These are phyloP conservation scores for Mycosarcoma mackinlayi DNA, from an alignment of 1,284 basidiomycete genomes.

Conservation along the genomic window DNA sequence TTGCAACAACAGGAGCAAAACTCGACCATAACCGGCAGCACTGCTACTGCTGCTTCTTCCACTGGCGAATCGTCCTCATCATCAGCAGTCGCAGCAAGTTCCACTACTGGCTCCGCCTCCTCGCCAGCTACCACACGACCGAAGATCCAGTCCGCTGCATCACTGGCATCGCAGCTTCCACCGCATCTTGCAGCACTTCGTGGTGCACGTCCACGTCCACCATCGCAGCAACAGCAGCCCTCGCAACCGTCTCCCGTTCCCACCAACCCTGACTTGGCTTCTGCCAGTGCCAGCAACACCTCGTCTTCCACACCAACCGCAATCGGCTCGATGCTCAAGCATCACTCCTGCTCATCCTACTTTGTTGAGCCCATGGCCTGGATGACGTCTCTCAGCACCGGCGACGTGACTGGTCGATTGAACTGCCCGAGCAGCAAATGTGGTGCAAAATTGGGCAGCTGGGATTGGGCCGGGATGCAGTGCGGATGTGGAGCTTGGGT, in stretches of 20 bases:
- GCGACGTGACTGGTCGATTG: slow-evolving; percentile 86
- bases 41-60: no score
- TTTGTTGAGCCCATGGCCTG: slow-evolving; percentile 97
- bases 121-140: not conserved
- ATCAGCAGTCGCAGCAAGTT: not conserved
- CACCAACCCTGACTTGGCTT: no score
- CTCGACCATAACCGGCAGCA: not conserved
- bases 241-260: not conserved
- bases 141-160: slow-evolving; percentile 53
- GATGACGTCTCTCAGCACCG: slow-evolving; percentile 86
- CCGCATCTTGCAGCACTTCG: slow-evolving; percentile 61
- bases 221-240: not conserved
- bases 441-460: slow-evolving; percentile 88
- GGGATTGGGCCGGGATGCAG: slow-evolving; percentile 93
- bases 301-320: not conserved
- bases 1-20: slow-evolving; percentile 1
- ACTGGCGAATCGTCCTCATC: not conserved
- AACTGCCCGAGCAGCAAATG: slow-evolving; percentile 90
- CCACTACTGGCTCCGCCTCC: no score
- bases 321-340: slow-evolving; percentile 48
- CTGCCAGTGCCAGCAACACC: no score
- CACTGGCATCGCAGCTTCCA: slow-evolving; percentile 49
- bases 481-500: slow-evolving; percentile 77
- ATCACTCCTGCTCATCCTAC: slow-evolving; percentile 86
- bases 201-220: slow-evolving; percentile 4